Percentiles rank a stretch among this genome's conserved stretches.
Conservation (phyloP, 2,329 filamentous ascomycete genomes). For the Aspergillus sp. region DNA sequence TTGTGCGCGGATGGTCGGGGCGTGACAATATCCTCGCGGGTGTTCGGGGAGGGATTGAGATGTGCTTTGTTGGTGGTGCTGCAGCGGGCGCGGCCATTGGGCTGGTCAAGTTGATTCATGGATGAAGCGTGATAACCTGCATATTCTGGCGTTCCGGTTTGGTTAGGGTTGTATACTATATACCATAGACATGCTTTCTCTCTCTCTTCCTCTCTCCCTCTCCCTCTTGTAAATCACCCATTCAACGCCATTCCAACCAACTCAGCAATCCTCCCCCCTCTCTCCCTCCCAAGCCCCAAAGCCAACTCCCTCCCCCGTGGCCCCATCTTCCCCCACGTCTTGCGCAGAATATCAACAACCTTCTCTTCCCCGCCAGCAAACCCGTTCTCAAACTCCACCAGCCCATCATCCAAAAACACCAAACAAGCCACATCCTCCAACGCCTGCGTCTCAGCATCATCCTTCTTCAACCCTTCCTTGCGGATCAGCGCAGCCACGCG, state of each 20-base stretch:
- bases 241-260: conserved; percentile 57
- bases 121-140: not conserved
- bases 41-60: conserved; percentile 54
- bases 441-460: conserved; percentile 50
- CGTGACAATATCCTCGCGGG: conserved; percentile 45
- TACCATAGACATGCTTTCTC: not conserved
- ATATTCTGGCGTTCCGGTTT: not conserved
- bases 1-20: conserved; percentile 39
- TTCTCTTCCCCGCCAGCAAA: conserved; percentile 62
- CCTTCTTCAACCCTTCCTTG: conserved; percentile 62
- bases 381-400: conserved; percentile 67
- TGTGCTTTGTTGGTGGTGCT: conserved; percentile 55
- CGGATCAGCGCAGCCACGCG: conserved; percentile 64
- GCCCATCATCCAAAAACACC: conserved; percentile 80
- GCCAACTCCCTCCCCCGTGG: conserved; percentile 55
- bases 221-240: conserved; percentile 13
- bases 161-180: conserved; percentile 4
- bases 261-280: conserved; percentile 47
- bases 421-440: conserved; percentile 81
- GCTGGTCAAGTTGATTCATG: conserved; percentile 52
- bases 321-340: conserved; percentile 72
- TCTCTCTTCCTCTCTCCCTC: not conserved
- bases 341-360: conserved; percentile 60
- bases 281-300: conserved; percentile 51
- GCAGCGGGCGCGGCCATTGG: conserved; percentile 59